Conservation (phyloP, 495 filamentous ascomycete species). For the Viridothelium virens region DNA sequence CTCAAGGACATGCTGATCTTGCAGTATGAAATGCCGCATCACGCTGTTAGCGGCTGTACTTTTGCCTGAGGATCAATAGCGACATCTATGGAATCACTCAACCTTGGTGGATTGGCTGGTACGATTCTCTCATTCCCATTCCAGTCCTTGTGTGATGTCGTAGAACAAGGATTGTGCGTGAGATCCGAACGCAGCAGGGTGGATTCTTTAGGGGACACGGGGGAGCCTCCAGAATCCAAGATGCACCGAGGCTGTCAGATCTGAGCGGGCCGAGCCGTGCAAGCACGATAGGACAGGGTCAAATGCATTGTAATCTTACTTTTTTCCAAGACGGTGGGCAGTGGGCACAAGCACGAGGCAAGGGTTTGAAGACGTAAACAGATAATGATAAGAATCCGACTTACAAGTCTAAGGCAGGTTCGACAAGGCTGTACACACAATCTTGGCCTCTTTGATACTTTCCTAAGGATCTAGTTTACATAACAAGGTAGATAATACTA, state of each 20-base stretch:
- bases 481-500: too few species aligned
- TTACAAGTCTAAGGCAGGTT: too few species aligned
- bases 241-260: not conserved
- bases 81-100: not conserved
- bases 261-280: not conserved
- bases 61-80: too few species aligned
- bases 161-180: not conserved
- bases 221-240: not conserved
- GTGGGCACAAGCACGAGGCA: not conserved
- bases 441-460: too few species aligned
- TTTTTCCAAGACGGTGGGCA: not conserved
- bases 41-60: too few species aligned
- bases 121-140: not conserved
- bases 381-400: too few species aligned
- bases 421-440: too few species aligned
- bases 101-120: not conserved
- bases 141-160: not conserved
- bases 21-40: too few species aligned
- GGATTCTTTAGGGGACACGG: not conserved
- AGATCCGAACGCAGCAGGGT: not conserved
- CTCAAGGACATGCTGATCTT: too few species aligned
- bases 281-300: not conserved
- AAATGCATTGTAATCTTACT: too few species aligned
- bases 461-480: too few species aligned
- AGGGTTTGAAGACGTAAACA: too few species aligned